These are phyloP conservation scores for Tolypocladium album DNA, from an alignment of 2,329 filamentous ascomycete species.

Conservation along the genomic window DNA sequence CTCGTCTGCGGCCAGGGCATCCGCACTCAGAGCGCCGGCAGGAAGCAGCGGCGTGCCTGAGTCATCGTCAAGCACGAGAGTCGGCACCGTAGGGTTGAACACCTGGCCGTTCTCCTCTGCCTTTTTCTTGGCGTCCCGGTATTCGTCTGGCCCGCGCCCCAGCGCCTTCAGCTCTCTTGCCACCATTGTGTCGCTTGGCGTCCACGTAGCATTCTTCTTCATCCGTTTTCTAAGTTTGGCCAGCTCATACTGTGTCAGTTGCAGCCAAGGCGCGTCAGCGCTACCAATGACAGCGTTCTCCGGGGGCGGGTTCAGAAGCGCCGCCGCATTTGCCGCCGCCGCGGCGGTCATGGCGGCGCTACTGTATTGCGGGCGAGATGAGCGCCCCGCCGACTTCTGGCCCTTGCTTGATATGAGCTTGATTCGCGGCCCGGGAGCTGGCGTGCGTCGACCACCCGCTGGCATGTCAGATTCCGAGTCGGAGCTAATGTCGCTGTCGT, in stretches of 20 bases:
- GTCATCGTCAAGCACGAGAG: slow-evolving; percentile 32
- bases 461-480: slow-evolving; percentile 34
- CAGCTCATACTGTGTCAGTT: slow-evolving; percentile 53
- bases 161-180: slow-evolving; percentile 63
- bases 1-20: slow-evolving; percentile 47
- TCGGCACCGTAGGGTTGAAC: slow-evolving; percentile 37
- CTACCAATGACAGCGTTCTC: slow-evolving; percentile 49
- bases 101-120: slow-evolving; percentile 54
- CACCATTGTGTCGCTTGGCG: slow-evolving; percentile 78
- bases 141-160: slow-evolving; percentile 55
- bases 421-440: slow-evolving; percentile 31
- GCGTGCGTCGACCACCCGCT: slow-evolving; percentile 17
- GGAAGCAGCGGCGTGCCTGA: slow-evolving; percentile 42
- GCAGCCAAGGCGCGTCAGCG: slow-evolving; percentile 52
- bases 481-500: slow-evolving; percentile 41
- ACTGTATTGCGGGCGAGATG: slow-evolving; percentile 21
- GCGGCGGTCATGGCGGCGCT: slow-evolving; percentile 25
- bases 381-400: slow-evolving; percentile 33
- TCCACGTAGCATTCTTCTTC: slow-evolving; percentile 88
- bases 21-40: slow-evolving; percentile 48
- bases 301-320: slow-evolving; percentile 44
- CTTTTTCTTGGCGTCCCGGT: slow-evolving; percentile 48
- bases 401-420: slow-evolving; percentile 33
- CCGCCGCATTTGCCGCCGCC: slow-evolving; percentile 27
- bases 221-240: slow-evolving; percentile 68